Base-by-base conservation (phyloP, 495 filamentous ascomycete genomes). In the Daldinia loculata region DNA sequence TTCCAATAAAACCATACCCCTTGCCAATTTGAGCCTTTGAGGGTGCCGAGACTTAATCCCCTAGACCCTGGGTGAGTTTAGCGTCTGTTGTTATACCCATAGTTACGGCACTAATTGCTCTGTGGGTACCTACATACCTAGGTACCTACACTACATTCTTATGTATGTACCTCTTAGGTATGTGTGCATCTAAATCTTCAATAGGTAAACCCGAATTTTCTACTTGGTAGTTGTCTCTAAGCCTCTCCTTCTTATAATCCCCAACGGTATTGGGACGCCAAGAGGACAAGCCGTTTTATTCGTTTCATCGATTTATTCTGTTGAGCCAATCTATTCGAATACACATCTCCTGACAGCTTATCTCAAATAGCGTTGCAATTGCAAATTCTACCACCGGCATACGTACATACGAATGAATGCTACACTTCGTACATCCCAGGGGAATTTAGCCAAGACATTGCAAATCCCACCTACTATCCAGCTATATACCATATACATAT, bases 381-480 rank as follows among this genome's bases (percentile, higher is more conserved):
- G 27, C 61, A 50, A 30, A 61, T 19, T 56, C 50, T 29, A 64
- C 45, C 29, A 41, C 56, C 39, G 6, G 7, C 29, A 48, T 15
- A 48, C 7, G 2, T 8, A 19, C 43, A 0, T 4, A 22, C 43
- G 9, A 11, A 52, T 51, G 36, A 70, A 64, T 30, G 26, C 50
- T 64, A 38, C 30, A 29, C 48, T 56, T 51, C 50, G n/a, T 36
- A 59, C 19, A 22, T 50, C 38, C 39, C 48, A 41, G 56, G 57
- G 68, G 24, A 63, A 63, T 63, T 71, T 63, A 63, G 63, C 69
- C 69, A 71, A 67, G 63, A 67, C 69, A 71, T 60, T 50, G 55
- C 53, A 63, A 58, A 63, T 60, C 19, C 48, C 36, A 63, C 61
- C 43, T 63, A 32, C 32, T 50, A 32, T 62, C 0, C 50, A 55